Evolutionary conservation across 23 red algal species (phyloP).

Genomic region (Rhodosorus marinus): DNA sequence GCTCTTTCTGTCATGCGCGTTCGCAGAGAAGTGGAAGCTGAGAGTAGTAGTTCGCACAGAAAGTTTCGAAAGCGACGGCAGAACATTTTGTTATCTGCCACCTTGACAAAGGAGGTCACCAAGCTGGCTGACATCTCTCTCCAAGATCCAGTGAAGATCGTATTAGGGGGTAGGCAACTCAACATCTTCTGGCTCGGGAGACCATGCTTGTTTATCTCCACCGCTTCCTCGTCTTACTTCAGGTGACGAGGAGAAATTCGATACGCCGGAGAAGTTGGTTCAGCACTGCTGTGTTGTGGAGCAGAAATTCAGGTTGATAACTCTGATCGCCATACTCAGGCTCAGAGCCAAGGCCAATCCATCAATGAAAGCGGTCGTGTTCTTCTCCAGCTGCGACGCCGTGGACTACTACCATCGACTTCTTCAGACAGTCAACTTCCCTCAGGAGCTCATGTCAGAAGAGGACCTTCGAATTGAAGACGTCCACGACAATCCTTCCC

Average conservation of each 20-base stretch:
- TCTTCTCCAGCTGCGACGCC: slow-evolving; percentile 72
- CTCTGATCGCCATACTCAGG: slow-evolving; percentile 32
- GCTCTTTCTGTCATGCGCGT: no score
- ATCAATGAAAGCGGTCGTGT: slow-evolving; percentile 68
- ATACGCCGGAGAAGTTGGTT: slow-evolving; percentile 10
- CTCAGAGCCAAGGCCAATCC: slow-evolving; percentile 4
- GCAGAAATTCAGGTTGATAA: slow-evolving; percentile 41
- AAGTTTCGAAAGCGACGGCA: slow-evolving; percentile 2
- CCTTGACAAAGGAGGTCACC: slow-evolving; percentile 27
- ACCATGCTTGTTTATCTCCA: no score
- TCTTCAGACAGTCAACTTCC: slow-evolving; percentile 18
- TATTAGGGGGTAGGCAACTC: no score
- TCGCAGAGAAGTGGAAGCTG: neutral
- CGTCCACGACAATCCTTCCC: neutral
- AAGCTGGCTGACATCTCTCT: slow-evolving; percentile 36
- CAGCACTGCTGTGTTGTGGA: slow-evolving; percentile 72
- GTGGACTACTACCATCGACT: slow-evolving; percentile 69
- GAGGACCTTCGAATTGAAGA: neutral
- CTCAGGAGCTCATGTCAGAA: slow-evolving; percentile 11
- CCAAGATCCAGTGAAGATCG: slow-evolving; percentile 27
- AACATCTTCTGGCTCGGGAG: no score
- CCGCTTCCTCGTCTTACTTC: no score
- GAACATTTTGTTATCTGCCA: slow-evolving; percentile 53
- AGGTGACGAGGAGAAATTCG: no score
- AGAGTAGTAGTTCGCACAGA: neutral